Percentiles rank a stretch among this genome's conserved stretches.
Evolutionary conservation across 257 asterid genomes (phyloP).

Genomic region (Ilex asprella): DNA sequence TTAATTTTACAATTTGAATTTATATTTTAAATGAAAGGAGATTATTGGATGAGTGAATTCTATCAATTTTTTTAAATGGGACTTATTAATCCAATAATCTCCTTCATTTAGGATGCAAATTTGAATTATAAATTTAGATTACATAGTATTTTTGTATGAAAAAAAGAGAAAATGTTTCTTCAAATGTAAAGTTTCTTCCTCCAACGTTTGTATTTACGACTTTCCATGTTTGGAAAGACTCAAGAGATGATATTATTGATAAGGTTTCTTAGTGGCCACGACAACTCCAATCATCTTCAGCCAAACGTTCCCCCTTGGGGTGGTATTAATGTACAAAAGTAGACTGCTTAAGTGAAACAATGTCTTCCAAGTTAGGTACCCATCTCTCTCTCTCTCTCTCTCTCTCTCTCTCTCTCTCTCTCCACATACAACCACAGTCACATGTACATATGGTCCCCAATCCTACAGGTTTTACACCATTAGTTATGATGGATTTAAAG

Average conservation of each 20-base stretch:
- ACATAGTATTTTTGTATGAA: too few relatives aligned
- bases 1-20: too few relatives aligned
- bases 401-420: not conserved
- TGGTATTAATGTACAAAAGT: slow-evolving; percentile 3
- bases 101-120: too few relatives aligned
- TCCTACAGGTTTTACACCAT: too few relatives aligned
- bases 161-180: too few relatives aligned
- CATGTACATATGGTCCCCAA: not conserved
- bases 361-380: not conserved
- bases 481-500: too few relatives aligned
- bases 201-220: slow-evolving; percentile 15
- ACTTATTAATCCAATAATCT: too few relatives aligned
- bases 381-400: slow-evolving; percentile 3
- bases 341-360: not conserved
- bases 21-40: too few relatives aligned
- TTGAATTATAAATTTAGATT: too few relatives aligned
- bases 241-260: slow-evolving; percentile 7
- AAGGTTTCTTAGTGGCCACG: slow-evolving; percentile 32
- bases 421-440: too few relatives aligned
- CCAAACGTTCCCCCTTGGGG: slow-evolving; percentile 18
- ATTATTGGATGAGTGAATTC: too few relatives aligned
- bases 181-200: not conserved
- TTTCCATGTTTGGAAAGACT: slow-evolving; percentile 30
- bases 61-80: too few relatives aligned
- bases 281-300: slow-evolving; percentile 5